Base-by-base conservation (phyloP, 73 alveolate genomes). In the Durusdinium trenchii region DNA sequence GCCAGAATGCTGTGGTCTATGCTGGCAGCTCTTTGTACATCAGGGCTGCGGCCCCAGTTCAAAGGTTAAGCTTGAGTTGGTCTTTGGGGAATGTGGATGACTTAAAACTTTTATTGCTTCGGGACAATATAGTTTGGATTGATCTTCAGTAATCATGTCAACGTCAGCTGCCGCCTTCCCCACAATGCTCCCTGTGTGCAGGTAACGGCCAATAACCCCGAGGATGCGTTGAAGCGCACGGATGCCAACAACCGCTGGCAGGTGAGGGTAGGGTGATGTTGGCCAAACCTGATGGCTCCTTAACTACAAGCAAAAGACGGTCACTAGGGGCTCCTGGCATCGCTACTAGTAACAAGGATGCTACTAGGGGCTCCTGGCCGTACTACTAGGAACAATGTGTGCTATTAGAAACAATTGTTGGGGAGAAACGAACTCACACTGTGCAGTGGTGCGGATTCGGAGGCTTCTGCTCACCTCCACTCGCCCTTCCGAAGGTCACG, bases 221-320 rank as follows among this genome's bases (percentile, higher is more conserved):
- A 26, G 51, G 47, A 69, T 38, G 96, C 96, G 18, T 36, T 90
- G 86, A 73, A 90, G 86, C 96, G 96, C 40, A 90, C 83, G 87
- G 96, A 90, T 40, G 48, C 96, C 64, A n/a, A 46, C 87, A 90
- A 90, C 86, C 96, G 96, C 35, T 90, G 96, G 96, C 96, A 90
- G 96, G 96, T 51, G 36, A 43, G 54, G 47, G 90, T 38, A 83
- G 50, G 4, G 76, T 26, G 18, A 7, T 62, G 18, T 10, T 6
- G 76, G 40, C 76, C 20, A 62, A n/a, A n/a, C n/a, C n/a, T n/a
- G n/a, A n/a, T n/a, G n/a, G n/a, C n/a, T n/a, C n/a, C n/a, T n/a
- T n/a, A n/a, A n/a, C n/a, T n/a, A n/a, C n/a, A n/a, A n/a, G n/a
- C n/a, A n/a, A n/a, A n/a, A n/a, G n/a, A n/a, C n/a, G n/a, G n/a